Base-by-base conservation (phyloP, 2,329 filamentous ascomycete species). In the Monilinia fructicola region DNA sequence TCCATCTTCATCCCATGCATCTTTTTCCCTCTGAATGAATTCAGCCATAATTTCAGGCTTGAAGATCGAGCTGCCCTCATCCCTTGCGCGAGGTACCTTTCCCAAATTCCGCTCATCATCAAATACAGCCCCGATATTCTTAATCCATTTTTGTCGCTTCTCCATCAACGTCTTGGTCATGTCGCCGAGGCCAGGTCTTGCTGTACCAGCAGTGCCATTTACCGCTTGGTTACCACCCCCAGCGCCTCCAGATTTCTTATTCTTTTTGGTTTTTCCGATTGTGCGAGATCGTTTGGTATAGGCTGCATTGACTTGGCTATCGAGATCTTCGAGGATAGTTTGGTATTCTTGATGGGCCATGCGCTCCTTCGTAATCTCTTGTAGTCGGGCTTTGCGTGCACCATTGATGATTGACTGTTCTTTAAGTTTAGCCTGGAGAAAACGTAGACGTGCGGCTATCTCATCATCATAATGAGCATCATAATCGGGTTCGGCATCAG, bases 271-370 rank as follows among this genome's bases (percentile, higher is more conserved):
- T 81, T 98, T 96, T 77, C 93, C 92, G 79, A 98, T 90, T 0
- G 92, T 97, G 56, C 95, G 88, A 38, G 94, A 98, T 31, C 95
- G 90, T 81, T 99, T 99, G 54, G 96, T 87, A 76, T 98, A 99
- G 4, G 95, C 94, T 62, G 92, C 90, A 76, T 98, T 93, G 53
- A 98, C 93, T 77, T 98, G 95, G 53, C 89, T 88, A 81, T 99
- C 95, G 28, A 99, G 87, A 77, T 99, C 95, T 76, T 99, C 95
- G 61, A 96, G 89, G 73, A 99, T 99, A 66, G 93, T 97, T 77
- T 90, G 90, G 81, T 97, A 99, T 77, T 99, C 95, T 76, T 99
- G 95, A 79, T 95, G 89, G 0, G 95, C 95, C 87, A 99, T 94
- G 71, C 92, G 89, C 77, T 97, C 93, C 73, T 93, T 90, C 10